These are phyloP conservation scores for Xylaria sp. DNA, from an alignment of 2,329 filamentous ascomycete genomes.

Conservation along the genomic window DNA sequence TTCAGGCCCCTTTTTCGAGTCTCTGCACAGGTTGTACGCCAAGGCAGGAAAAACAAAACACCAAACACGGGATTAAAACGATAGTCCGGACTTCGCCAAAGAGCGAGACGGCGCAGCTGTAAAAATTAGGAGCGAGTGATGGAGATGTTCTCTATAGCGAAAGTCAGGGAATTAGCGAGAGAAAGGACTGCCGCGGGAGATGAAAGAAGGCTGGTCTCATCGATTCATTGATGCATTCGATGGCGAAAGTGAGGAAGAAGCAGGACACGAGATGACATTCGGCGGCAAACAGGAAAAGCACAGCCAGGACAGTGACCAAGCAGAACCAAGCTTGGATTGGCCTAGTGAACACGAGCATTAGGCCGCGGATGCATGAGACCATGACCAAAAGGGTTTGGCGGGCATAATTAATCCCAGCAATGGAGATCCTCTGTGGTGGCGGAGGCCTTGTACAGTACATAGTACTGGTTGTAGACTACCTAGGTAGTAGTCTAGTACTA, in stretches of 20 bases:
- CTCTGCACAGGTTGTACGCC: constrained; percentile 28
- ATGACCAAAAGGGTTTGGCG: constrained; percentile 30
- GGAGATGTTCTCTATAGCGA: constrained; percentile 35
- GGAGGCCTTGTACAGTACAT: constrained; percentile 8
- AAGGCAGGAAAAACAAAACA: constrained; percentile 28
- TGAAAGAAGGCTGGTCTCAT: constrained; percentile 19
- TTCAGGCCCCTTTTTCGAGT: constrained; percentile 16
- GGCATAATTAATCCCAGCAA: constrained; percentile 17
- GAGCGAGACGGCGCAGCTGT: constrained; percentile 23
- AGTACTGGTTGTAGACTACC: no score
- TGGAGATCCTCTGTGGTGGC: constrained; percentile 25
- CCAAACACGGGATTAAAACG: constrained; percentile 28
- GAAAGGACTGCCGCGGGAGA: constrained; percentile 12
- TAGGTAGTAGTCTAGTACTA: no score
- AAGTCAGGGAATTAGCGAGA: constrained; percentile 31
- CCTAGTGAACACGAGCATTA: constrained; percentile 32
- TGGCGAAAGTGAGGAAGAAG: constrained; percentile 25
- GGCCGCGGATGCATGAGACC: constrained; percentile 20
- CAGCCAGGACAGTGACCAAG: constrained; percentile 19
- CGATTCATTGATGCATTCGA: constrained; percentile 25
- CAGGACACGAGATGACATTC: constrained; percentile 21
- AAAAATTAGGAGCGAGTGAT: constrained; percentile 35
- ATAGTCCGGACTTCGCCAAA: constrained; percentile 32
- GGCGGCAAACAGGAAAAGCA: constrained; percentile 24
- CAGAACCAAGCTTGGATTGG: constrained; percentile 22